phyloP scores from a whole-genome alignment of 106 monocot genomes.

The Vanilla planifolia region DNA sequence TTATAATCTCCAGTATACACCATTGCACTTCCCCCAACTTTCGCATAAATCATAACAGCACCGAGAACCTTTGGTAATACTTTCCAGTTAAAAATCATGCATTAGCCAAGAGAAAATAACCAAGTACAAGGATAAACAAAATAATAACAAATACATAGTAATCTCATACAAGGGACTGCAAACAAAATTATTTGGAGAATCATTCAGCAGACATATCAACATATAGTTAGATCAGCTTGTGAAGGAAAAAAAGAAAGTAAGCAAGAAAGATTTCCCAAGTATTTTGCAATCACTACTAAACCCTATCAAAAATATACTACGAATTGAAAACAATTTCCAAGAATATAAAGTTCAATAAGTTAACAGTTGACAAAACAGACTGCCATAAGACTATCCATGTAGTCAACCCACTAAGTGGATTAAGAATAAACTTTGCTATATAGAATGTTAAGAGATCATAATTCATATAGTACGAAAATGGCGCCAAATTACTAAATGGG shows the following conservation, averaged over 20 bases:
- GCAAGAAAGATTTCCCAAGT: neutral
- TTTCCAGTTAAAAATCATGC: neutral
- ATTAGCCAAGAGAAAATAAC: neutral
- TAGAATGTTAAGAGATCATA: no score
- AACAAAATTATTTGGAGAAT: neutral
- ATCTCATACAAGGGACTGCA: neutral
- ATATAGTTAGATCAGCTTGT: neutral
- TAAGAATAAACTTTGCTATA: no score
- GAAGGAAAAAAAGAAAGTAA: neutral
- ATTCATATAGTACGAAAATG: no score
- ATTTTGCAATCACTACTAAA: neutral
- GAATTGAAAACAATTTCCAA: no score
- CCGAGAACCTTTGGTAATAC: constrained; percentile 65
- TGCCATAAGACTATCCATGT: no score
- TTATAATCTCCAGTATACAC: constrained; percentile 98
- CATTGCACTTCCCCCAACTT: constrained; percentile 57
- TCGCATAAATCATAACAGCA: constrained; percentile 94
- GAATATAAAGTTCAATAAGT: no score
- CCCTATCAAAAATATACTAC: no score
- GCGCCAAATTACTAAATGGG: no score
- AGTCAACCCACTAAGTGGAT: no score
- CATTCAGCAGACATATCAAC: neutral
- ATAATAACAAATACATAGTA: neutral
- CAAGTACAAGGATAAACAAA: neutral
- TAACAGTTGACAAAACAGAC: no score